Evolutionary conservation across 306 rosid genomes (phyloP).

Genomic region (Alnus glutinosa): DNA sequence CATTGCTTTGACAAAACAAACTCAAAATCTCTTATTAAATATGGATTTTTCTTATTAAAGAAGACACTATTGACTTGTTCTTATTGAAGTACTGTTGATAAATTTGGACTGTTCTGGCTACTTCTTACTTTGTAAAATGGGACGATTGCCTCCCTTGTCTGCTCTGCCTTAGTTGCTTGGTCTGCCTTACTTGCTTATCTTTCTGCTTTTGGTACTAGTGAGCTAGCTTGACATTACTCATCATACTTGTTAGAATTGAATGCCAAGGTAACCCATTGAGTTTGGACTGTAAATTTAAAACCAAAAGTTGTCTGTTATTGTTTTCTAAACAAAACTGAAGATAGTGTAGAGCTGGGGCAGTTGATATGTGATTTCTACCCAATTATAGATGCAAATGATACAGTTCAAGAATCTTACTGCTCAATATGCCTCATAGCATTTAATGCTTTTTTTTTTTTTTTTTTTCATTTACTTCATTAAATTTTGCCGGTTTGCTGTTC

Average conservation of each 20-base stretch:
- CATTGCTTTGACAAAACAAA: too few relatives aligned
- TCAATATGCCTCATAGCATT: neutral
- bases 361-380: neutral
- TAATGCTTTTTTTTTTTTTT: neutral
- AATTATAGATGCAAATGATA: neutral
- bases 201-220: neutral
- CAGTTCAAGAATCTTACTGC: neutral
- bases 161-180: too few relatives aligned
- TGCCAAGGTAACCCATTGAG: neutral
- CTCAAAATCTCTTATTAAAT: too few relatives aligned
- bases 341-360: neutral
- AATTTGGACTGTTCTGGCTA: too few relatives aligned
- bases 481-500: neutral
- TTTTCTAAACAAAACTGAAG: neutral
- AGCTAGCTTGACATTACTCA: too few relatives aligned
- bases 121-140: too few relatives aligned
- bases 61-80: too few relatives aligned
- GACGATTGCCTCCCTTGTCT: too few relatives aligned
- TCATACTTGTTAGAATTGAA: neutral
- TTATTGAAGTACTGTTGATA: too few relatives aligned
- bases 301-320: neutral
- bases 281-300: neutral
- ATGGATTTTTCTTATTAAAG: too few relatives aligned
- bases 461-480: neutral
- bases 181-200: neutral